Evolutionary conservation across 306 rosid species (phyloP), one percentile per base, ranked within the genome.

Genomic region (Cicer pinnatifidum): DNA sequence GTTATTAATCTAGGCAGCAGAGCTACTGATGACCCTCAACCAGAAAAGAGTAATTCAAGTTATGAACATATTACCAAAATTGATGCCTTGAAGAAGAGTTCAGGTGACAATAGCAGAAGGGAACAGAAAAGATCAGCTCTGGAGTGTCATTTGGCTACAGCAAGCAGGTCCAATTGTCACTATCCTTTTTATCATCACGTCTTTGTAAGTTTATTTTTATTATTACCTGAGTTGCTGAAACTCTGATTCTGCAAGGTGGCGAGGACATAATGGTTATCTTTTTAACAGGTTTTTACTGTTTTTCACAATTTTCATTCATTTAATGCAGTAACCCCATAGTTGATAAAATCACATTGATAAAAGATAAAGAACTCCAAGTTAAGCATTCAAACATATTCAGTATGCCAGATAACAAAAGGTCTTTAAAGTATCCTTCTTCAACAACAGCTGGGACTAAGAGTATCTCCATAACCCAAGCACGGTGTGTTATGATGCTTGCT

Each of bases 91-190:
- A 84, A 58, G 84, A 76, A 81, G 77, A 71, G 43, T 54, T 64
- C 76, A 46, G 69, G 47, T 37, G 78, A 82, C 76, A 75, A 75
- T 72, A 83, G 68, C 28, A 20, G 46, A 51, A 76, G 67, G 64
- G 87, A 73, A 73, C 82, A 74, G 67, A 80, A 82, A 59, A 82
- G 69, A 12, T 77, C 80, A 60, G 75, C 71, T 63, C 45, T 69
- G 56, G 80, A 75, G 70, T 63, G 46, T 85, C 84, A 87, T 75
- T 46, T 71, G 43, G 80, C 16, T 75, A 71, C 69, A 37, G 10
- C 63, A 39, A 77, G 68, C 84, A 79, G 97, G 98, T 94, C 35
- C 53, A 80, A 70, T 70, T 80, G 39, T 82, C 38, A 16, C 13
- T 19, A 59, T 38, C 59, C 20, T 50, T 75, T 38, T 52, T 35